Evolutionary conservation across 345 rosid species (phyloP), one percentile per base, ranked within the genome.

Genomic region (Corchorus olitorius): DNA sequence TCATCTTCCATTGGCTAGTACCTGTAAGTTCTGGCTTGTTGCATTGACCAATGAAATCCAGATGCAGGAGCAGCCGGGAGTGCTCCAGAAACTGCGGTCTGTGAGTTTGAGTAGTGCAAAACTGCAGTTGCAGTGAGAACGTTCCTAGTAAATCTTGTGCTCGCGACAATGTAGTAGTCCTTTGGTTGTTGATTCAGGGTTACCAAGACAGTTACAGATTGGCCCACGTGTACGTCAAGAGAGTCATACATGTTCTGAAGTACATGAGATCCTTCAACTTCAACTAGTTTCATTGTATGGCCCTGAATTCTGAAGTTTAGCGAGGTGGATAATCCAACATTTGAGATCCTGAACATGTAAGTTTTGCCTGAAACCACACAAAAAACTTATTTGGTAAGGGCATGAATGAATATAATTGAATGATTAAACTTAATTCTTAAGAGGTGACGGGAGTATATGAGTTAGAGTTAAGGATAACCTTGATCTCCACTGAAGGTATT

Each of bases 201-300:
- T 6, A 93, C 94, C 33, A 94, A 79, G 76, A 94, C 87, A 12
- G 97, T 56, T 12, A 87, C n/a, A 53, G 97, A 94, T 85, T 94
- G 98, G 33, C 98, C 98, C 64, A 88, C 91, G 73, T 94, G 98
- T 33, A 94, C 82, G 13, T 94, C 97, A 73, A 94, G 93, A n/a
- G 97, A 90, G 58, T 91, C 92, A 5, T 94, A 94, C 2, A 78
- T 76, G 65, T 86, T 87, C 85, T 93, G 98, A 39, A 93, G 6
- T 0, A 88, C 88, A 61, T 94, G 97, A 77, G 94, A 90, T 52
- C 98, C 98, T 85, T 94, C 98, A 55, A 93, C 95, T 88, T 94
- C 98, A 46, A 91, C 90, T 77, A 94, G 65, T 89, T 88, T 88
- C 94, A 94, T 81, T 4, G 55, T 73, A 39, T 94, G 98, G 56